Conservation (phyloP, 768 basidiomycete genomes). For the Pleurotus giganteus region DNA sequence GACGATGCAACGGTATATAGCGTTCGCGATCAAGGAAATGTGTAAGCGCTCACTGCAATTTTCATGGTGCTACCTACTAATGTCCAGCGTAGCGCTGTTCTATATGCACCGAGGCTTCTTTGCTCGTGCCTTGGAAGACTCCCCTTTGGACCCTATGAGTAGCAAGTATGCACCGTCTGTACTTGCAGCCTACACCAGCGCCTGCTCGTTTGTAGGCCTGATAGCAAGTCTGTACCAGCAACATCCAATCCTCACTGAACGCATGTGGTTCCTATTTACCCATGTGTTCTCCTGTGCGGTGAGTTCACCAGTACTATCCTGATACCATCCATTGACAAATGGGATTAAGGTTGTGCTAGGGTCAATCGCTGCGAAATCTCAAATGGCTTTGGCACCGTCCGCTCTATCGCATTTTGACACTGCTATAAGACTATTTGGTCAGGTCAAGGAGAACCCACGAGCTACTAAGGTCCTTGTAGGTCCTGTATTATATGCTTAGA, state of each 20-base stretch:
- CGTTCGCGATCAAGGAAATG: constrained; percentile 68
- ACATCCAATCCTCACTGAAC: constrained; percentile 61
- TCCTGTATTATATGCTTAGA: constrained; percentile 11
- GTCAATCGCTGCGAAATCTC: constrained; percentile 63
- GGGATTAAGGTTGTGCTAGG: constrained; percentile 60
- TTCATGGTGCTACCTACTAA: neutral
- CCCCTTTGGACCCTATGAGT: constrained; percentile 60
- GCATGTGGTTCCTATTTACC: constrained; percentile 73
- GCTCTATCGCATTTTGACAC: constrained; percentile 68
- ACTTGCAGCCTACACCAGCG: constrained; percentile 66
- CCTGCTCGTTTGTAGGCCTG: constrained; percentile 65
- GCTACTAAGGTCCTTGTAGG: constrained; percentile 60
- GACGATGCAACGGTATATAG: constrained; percentile 66
- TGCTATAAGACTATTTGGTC: constrained; percentile 54
- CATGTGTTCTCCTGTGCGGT: constrained; percentile 74
- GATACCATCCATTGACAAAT: constrained; percentile 3
- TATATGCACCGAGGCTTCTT: constrained; percentile 79
- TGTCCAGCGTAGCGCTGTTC: constrained; percentile 47
- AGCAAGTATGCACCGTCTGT: constrained; percentile 70
- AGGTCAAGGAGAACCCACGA: constrained; percentile 49
- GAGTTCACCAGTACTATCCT: constrained; percentile 20
- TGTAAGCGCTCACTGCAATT: constrained; percentile 34
- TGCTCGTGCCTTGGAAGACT: constrained; percentile 65
- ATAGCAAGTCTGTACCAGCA: constrained; percentile 64
- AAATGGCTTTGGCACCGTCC: constrained; percentile 62